Evolutionary conservation across 257 asterid genomes (phyloP), one percentile per base, ranked within the genome.

Genomic region (Leptodermis oblonga): DNA sequence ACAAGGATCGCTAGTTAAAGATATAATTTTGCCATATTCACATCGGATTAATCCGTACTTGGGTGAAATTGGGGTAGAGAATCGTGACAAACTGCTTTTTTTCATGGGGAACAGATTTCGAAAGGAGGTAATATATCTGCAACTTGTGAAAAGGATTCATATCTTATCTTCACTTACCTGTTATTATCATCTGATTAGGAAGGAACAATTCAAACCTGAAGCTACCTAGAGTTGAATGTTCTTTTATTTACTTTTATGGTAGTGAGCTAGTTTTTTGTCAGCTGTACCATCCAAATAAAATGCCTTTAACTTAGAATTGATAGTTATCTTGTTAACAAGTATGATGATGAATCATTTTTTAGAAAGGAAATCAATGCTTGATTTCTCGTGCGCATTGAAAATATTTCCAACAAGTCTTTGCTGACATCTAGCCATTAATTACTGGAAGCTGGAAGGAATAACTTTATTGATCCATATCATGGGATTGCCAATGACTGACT

Each of bases 21-120:
- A 94, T 84, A 90, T 91, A 65, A 89, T 91, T 53, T 61, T 94
- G 69, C 99, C 97, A 0, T 94, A 94, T 79, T 84, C 97, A 28
- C 97, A 89, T 83, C 85, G 97, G 59, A 94, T 94, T 79, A 91
- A 87, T 77, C 34, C 99, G 48, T 94, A 80, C 73, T 76, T 81
- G 61, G 99, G 99, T 68, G 92, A 85, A 76, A 70, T 82, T 64
- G 97, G 99, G 15, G 73, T 86, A 34, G 88, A 80, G 63, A 78
- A 87, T 63, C 92, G 97, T 62, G 82, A 89, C 75, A 83, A 89
- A 25, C 81, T 94, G 76, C 87, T 94, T 55, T 94, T 94, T 84
- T 94, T 94, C 75, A 94, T 94, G 99, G 99, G 99, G 54, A 92
- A 94, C 73, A 88, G 97, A 25, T 91, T 83, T 46, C 79, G 99